phyloP scores from a whole-genome alignment of 768 basidiomycete genomes.

The Leucocoprinus leucothites region DNA sequence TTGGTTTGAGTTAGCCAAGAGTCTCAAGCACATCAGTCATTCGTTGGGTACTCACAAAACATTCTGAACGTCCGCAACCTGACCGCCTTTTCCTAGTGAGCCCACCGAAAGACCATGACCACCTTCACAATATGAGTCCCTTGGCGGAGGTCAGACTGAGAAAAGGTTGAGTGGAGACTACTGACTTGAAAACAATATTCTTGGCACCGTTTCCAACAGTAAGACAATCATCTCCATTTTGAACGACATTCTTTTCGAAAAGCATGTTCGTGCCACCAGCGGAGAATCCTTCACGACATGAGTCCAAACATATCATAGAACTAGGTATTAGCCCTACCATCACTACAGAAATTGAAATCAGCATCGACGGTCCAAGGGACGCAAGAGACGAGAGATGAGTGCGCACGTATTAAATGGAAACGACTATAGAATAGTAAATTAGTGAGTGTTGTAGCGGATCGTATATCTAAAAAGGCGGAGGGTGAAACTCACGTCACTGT shows the following conservation, averaged over 20 bases:
- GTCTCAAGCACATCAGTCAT: no score
- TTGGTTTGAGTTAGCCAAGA: not conserved
- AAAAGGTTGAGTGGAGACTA: not conserved
- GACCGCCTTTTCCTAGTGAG: slow-evolving; percentile 41
- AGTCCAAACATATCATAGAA: not conserved
- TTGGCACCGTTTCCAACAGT: slow-evolving; percentile 55
- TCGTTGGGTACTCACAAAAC: slow-evolving; percentile 37
- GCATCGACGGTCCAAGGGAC: not conserved
- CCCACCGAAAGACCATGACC: slow-evolving; percentile 62
- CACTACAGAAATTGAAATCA: slow-evolving; percentile 20
- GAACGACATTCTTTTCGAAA: slow-evolving; percentile 55
- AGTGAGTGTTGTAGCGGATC: not conserved
- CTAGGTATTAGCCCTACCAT: slow-evolving; percentile 25
- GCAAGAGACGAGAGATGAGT: not conserved
- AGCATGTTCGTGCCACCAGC: slow-evolving; percentile 54
- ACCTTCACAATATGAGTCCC: slow-evolving; percentile 52
- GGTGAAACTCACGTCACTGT: slow-evolving; percentile 28
- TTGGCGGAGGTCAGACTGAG: slow-evolving; percentile 15
- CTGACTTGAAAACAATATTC: slow-evolving; percentile 47
- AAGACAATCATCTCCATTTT: slow-evolving; percentile 62
- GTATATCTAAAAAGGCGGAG: not conserved
- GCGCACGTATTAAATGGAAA: slow-evolving; percentile 63
- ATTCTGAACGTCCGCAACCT: slow-evolving; percentile 54
- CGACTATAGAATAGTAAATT: slow-evolving; percentile 27
- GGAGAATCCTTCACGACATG: slow-evolving; percentile 38